Evolutionary conservation across 1,284 basidiomycete genomes (phyloP).

Genomic region (Austroboletus novae-zelandiae): DNA sequence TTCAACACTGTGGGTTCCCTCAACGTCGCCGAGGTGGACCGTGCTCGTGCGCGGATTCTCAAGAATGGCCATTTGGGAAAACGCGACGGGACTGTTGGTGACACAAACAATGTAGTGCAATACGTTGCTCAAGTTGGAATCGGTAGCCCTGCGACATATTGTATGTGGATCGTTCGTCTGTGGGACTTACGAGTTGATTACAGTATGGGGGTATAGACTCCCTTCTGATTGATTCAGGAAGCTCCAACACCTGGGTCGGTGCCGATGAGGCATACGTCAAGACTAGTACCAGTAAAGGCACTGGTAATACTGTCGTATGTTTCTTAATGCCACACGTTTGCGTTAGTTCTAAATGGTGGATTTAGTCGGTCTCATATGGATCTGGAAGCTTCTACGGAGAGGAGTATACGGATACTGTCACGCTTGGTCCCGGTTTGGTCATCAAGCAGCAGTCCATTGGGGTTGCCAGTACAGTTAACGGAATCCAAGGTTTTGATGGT

Average conservation of each 20-base stretch:
- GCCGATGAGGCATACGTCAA: slow-evolving; percentile 44
- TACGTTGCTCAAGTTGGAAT: slow-evolving; percentile 57
- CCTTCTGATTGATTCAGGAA: slow-evolving; percentile 29
- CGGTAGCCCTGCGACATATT: slow-evolving; percentile 56
- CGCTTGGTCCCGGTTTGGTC: slow-evolving; percentile 41
- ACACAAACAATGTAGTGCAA: too few relatives aligned
- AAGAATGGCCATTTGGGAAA: too few relatives aligned
- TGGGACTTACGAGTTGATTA: not conserved
- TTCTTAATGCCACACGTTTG: not conserved
- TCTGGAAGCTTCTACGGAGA: slow-evolving; percentile 50
- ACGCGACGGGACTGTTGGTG: too few relatives aligned
- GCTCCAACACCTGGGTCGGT: slow-evolving; percentile 69
- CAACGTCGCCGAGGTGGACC: too few relatives aligned
- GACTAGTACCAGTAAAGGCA: slow-evolving; percentile 44
- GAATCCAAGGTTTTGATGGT: slow-evolving; percentile 49
- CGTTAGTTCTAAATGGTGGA: not conserved
- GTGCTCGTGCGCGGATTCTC: too few relatives aligned
- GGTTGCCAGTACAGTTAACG: slow-evolving; percentile 43
- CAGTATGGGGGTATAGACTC: slow-evolving; percentile 14
- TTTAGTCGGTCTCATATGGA: slow-evolving; percentile 46
- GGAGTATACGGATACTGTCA: slow-evolving; percentile 51
- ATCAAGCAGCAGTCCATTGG: slow-evolving; percentile 53
- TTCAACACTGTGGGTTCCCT: too few relatives aligned
- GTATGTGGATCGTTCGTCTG: slow-evolving; percentile 30
- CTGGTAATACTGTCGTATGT: slow-evolving; percentile 39